Base-by-base conservation (phyloP, 2,329 filamentous ascomycete species). In the Colletotrichum costaricense region DNA sequence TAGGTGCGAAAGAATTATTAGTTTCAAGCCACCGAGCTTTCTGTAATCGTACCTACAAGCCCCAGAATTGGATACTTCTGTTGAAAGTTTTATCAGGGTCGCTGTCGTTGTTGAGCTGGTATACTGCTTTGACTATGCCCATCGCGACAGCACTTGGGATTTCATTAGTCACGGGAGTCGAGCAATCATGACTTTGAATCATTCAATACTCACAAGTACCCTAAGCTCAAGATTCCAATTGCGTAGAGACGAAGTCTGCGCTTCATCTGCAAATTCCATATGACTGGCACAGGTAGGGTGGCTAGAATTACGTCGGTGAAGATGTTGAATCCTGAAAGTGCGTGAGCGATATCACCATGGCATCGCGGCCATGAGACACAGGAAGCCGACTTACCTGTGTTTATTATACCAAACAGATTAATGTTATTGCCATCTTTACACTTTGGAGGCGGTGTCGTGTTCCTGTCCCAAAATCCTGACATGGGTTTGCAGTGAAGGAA, bases 391-490 rank as follows among this genome's bases (percentile, higher is more conserved):
- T 1, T 56, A 70, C 70, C 52, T 56, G 66, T 73, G 46, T 73
- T 73, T 4, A 73, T n/a, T 86, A 93, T 76, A 84, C 87, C 63
- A 57, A 79, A 77, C 80, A 75, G 42, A 76, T 88, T 69, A 19
- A 78, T 74, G 9, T 75, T 62, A 26, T 35, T 28, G 7, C 73
- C 49, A 5, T 28, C 22, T 46, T 74, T 73, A 59, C 78, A 78
- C 4, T 73, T 73, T 4, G 74, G 57, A 2, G 38, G 54, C 0
- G 67, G 67, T 3, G 26, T 11, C 2, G 75, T 52, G 3, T 24
- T 55, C 4, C 35, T 59, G 52, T 78, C 74, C 78, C 78, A 79
- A 28, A 74, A 72, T 24, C 75, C 77, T 5, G 72, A 60, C 49
- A 79, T 69, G 2, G 78, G 77, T 30, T 60, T 69, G 73, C 78